Evolutionary conservation across 2,329 filamentous ascomycete species (phyloP).

Genomic region (Apiospora marii): DNA sequence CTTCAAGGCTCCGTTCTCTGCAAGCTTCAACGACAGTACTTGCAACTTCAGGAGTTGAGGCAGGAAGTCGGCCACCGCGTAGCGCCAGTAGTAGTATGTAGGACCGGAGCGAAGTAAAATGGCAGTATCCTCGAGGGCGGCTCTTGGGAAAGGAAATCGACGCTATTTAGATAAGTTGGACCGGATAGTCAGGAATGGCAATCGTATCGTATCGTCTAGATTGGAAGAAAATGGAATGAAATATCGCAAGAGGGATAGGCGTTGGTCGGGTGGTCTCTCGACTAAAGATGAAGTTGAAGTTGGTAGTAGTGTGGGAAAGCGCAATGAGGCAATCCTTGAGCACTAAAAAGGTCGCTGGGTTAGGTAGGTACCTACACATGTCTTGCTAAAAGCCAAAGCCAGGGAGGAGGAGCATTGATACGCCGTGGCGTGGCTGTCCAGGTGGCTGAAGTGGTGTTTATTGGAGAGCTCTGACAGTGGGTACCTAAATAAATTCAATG

Average conservation of each 20-base stretch:
- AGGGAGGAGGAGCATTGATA: background rate
- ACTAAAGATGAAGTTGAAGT: background rate
- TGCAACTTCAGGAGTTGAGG: background rate
- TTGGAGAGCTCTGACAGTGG: background rate
- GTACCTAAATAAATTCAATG: background rate
- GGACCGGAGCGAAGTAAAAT: background rate
- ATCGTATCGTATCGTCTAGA: background rate
- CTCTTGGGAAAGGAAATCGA: background rate
- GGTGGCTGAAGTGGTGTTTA: background rate
- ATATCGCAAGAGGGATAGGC: background rate
- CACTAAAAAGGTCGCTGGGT: slow-evolving; percentile 7
- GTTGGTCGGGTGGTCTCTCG: background rate
- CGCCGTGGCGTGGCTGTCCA: background rate
- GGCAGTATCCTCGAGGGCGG: background rate
- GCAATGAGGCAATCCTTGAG: slow-evolving; percentile 4
- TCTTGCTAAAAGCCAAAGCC: background rate
- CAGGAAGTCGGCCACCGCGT: background rate
- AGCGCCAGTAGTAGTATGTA: background rate
- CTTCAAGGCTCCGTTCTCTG: background rate
- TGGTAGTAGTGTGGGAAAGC: slow-evolving; percentile 6
- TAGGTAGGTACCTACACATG: background rate
- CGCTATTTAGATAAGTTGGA: background rate
- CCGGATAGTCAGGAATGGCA: background rate
- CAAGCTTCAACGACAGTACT: background rate
- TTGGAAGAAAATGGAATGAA: background rate